Percentiles rank a stretch among this genome's conserved stretches.
phyloP scores from a whole-genome alignment of 2,329 filamentous ascomycete genomes.

The Colletotrichum tofieldiae region DNA sequence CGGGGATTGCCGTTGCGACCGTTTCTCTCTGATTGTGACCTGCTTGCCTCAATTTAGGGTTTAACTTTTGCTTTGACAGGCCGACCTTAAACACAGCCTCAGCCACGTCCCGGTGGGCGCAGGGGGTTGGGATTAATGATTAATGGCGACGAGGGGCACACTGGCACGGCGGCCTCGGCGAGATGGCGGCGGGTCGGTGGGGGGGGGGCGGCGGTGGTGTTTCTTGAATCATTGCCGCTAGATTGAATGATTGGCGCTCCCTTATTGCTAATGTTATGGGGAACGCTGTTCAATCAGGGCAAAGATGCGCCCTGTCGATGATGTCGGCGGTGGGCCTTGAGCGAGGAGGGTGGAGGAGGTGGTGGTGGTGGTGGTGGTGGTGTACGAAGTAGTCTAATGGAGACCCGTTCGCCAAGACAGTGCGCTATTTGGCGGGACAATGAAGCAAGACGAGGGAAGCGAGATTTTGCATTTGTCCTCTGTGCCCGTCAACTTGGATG shows the following conservation, averaged over 20 bases:
- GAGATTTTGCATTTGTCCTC: neutral
- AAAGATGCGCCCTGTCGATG: neutral
- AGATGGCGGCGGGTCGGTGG: neutral
- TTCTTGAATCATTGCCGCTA: neutral
- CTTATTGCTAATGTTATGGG: slow-evolving; percentile 1
- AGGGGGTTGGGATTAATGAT: neutral
- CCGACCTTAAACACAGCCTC: slow-evolving; percentile 14
- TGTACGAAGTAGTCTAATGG: neutral
- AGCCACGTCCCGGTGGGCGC: neutral
- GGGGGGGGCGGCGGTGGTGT: neutral
- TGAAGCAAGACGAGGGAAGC: neutral
- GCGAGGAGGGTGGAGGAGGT: neutral
- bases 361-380: too few species aligned
- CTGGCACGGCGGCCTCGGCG: neutral
- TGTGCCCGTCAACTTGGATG: neutral
- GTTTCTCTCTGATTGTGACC: slow-evolving; percentile 1
- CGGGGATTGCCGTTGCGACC: neutral
- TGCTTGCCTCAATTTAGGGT: slow-evolving; percentile 4
- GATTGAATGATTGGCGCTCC: neutral
- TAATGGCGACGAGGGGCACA: neutral
- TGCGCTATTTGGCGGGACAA: slow-evolving; percentile 3
- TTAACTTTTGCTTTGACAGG: slow-evolving; percentile 21
- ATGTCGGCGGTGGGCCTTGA: slow-evolving; percentile 25
- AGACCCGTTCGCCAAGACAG: slow-evolving; percentile 1
- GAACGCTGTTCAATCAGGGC: neutral